Conservation (phyloP, 345 rosid species). For the Carallia pectinifolia region DNA sequence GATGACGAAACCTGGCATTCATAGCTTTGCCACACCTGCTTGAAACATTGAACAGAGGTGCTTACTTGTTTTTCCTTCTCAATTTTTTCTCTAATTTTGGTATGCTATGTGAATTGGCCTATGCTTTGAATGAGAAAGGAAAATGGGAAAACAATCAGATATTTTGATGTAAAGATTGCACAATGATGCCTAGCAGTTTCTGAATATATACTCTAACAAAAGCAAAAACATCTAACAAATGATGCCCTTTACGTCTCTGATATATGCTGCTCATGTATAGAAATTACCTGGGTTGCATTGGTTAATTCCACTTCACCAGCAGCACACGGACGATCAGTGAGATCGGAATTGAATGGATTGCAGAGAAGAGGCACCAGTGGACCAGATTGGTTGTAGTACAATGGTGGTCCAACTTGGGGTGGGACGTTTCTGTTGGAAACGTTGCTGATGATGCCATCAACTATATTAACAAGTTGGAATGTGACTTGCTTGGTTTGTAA, state of each 20-base stretch:
- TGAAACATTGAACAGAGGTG: not conserved
- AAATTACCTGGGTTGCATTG: conserved; percentile 68
- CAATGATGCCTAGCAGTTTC: too few relatives aligned
- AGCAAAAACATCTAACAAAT: too few relatives aligned
- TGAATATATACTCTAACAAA: too few relatives aligned
- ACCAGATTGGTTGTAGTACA: conserved; percentile 84
- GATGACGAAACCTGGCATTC: conserved; percentile 48
- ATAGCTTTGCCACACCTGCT: conserved; percentile 67
- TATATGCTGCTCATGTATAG: not conserved
- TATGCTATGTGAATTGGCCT: too few relatives aligned
- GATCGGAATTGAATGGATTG: conserved; percentile 73
- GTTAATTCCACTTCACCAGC: conserved; percentile 61
- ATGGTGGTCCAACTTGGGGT: conserved; percentile 26
- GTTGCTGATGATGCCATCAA: conserved; percentile 47
- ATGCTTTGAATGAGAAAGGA: too few relatives aligned
- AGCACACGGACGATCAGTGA: conserved; percentile 50
- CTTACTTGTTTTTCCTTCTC: not conserved
- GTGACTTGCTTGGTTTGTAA: conserved; percentile 53
- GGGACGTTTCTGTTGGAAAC: conserved; percentile 58
- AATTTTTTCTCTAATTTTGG: too few relatives aligned
- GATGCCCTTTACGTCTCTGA: too few relatives aligned
- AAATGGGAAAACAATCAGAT: not conserved
- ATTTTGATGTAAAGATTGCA: not conserved
- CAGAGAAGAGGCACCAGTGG: conserved; percentile 74
- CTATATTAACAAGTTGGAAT: conserved; percentile 49